Base-by-base conservation (phyloP, 164 flowering plant species). In the Vitis amurensis region DNA sequence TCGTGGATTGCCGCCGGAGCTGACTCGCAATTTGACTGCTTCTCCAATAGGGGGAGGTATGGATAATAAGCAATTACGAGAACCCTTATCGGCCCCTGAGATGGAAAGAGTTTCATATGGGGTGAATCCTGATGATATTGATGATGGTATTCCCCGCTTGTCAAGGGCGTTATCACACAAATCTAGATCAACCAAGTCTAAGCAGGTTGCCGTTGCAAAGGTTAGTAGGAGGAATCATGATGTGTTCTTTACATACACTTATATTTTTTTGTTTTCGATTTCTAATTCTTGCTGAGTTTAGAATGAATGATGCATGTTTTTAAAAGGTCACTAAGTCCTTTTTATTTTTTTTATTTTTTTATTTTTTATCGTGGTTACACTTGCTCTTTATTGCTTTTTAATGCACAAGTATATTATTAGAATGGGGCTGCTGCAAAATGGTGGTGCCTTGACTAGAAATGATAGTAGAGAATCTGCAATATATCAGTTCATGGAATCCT, bases 91-190 rank as follows among this genome's bases (percentile, higher is more conserved):
- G 1, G 83, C 82, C 64, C 84, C 85, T 0, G 89, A 85, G 67
- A 17, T 64, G 47, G 82, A 61, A 67, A 47, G 75, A 4, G 55
- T 8, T 67, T 55, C 86, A 23, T 52, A 66, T 68, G 78, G 74
- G 2, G 53, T 53, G 37, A 56, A 66, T 62, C 67, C 69, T 17
- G 83, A 80, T 51, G 82, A 81, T 68, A 49, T 83, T n/a, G 65
- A 84, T 61, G 90, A 86, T 75, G 92, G 89, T 23, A 90, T 88
- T 78, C 98, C 93, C 55, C 85, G 83, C 13, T 71, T 88, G 70
- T 63, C 89, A 19, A 86, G 94, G 84, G 84, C 73, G 61, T 69
- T 77, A 13, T 92, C 96, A 7, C 68, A 87, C 30, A 92, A 86
- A 75, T 86, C 89, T 49, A 78, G 90, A 64, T 83, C 89, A 61